Percentiles rank a stretch among this genome's conserved stretches.
Conservation (phyloP, 2,329 filamentous ascomycete genomes). For the Arthrobotrys conoides region DNA sequence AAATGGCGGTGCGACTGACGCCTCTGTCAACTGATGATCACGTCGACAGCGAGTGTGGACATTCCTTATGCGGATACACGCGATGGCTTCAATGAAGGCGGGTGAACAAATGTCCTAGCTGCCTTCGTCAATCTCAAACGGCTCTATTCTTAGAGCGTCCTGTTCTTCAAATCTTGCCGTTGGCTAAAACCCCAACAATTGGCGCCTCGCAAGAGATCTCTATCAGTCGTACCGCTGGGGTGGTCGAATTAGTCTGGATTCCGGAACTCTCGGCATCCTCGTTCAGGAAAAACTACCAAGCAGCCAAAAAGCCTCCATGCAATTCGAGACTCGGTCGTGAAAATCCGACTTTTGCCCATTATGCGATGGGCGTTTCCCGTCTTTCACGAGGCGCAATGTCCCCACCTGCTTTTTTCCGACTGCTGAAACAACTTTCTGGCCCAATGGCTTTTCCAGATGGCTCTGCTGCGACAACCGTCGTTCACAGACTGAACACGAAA, state of each 20-base stretch:
- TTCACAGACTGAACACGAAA: slow-evolving; percentile 19
- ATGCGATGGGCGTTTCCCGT: slow-evolving; percentile 26
- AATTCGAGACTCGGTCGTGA: slow-evolving; percentile 20
- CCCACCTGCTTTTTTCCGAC: slow-evolving; percentile 48
- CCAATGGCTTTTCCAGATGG: slow-evolving; percentile 24
- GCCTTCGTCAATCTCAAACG: slow-evolving; percentile 53
- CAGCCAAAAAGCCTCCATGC: slow-evolving; percentile 4
- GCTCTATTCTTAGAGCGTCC: slow-evolving; percentile 56
- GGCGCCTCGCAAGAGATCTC: slow-evolving; percentile 34
- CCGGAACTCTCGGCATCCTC: slow-evolving; percentile 45
- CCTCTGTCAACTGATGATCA: slow-evolving; percentile 33
- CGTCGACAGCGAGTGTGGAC: slow-evolving; percentile 17
- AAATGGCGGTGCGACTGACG: slow-evolving; percentile 20
- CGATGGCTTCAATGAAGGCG: slow-evolving; percentile 5
- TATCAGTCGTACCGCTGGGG: slow-evolving; percentile 29
- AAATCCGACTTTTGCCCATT: slow-evolving; percentile 24
- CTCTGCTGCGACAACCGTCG: slow-evolving; percentile 9
- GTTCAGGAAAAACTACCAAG: slow-evolving; percentile 48
- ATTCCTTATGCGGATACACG: slow-evolving; percentile 34
- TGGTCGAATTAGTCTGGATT: slow-evolving; percentile 2
- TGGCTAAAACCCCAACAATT: slow-evolving; percentile 24
- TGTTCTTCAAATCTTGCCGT: slow-evolving; percentile 37
- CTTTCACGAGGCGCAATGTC: slow-evolving; percentile 18
- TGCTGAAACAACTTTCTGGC: slow-evolving; percentile 43
- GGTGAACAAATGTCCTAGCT: slow-evolving; percentile 17